Evolutionary conservation across 495 filamentous ascomycete species (phyloP).

Genomic region (Neohortaea acidophila): DNA sequence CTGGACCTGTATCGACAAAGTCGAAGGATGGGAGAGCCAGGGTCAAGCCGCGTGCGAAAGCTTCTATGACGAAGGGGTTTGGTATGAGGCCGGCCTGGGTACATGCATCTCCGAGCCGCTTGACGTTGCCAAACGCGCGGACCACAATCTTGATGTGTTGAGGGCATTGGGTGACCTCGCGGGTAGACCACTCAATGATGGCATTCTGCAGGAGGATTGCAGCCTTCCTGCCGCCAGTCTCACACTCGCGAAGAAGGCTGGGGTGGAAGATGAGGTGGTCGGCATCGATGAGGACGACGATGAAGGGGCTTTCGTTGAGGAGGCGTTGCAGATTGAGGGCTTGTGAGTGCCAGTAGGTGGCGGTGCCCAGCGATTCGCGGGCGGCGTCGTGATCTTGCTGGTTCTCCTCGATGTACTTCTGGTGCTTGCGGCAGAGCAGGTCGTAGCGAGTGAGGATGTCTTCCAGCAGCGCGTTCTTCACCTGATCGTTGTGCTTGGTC

Average conservation of each 20-base stretch:
- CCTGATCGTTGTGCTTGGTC: constrained; percentile 4
- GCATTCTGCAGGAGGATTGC: constrained; percentile 38
- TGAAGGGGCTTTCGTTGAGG: no score
- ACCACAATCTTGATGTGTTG: constrained; percentile 40
- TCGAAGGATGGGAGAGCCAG: constrained; percentile 43
- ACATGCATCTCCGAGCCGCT: constrained; percentile 36
- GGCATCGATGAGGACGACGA: constrained; percentile 45
- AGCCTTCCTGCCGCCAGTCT: constrained; percentile 40
- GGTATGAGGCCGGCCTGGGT: constrained; percentile 31
- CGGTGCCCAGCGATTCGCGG: not conserved
- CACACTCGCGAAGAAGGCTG: constrained; percentile 29
- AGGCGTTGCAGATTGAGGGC: no score
- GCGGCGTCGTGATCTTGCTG: constrained; percentile 1
- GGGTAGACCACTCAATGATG: constrained; percentile 19
- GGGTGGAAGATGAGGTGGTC: constrained; percentile 49
- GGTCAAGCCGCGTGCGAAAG: constrained; percentile 43
- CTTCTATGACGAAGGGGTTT: constrained; percentile 29
- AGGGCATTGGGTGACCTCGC: constrained; percentile 17
- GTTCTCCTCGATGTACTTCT: constrained; percentile 5
- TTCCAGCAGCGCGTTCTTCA: constrained; percentile 11
- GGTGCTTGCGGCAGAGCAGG: constrained; percentile 8
- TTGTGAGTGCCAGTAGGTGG: constrained; percentile 10
- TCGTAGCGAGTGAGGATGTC: constrained; percentile 17
- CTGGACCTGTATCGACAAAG: constrained; percentile 45
- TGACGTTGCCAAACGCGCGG: constrained; percentile 46